Conservation (phyloP, 257 asterid species). For the Nicotiana otophora region DNA sequence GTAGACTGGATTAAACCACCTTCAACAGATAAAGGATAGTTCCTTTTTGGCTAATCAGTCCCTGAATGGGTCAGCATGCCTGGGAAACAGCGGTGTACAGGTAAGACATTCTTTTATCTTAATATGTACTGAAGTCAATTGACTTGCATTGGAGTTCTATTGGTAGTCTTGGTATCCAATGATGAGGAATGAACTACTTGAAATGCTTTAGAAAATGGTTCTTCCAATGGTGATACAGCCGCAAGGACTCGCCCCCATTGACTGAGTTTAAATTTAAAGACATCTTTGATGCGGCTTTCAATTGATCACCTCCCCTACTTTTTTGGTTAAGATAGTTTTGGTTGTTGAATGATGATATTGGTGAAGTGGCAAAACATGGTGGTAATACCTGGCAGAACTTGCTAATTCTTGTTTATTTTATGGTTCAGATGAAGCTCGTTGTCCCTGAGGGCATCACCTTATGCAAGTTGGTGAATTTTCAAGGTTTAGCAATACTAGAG, state of each 20-base stretch:
- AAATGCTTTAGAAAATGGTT: background rate
- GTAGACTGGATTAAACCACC: slow-evolving; percentile 53
- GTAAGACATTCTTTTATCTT: slow-evolving; percentile 29
- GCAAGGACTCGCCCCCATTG: background rate
- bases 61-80: slow-evolving; percentile 34
- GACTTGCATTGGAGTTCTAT: background rate
- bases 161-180: background rate
- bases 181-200: background rate
- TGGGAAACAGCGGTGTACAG: slow-evolving; percentile 52
- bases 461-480: slow-evolving; percentile 19
- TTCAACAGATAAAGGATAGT: slow-evolving; percentile 14
- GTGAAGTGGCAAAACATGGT: slow-evolving; percentile 1
- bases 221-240: background rate
- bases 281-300: background rate
- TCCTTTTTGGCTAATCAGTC: slow-evolving; percentile 28
- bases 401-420: slow-evolving; percentile 11
- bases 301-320: background rate
- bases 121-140: background rate
- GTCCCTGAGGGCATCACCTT: slow-evolving; percentile 26
- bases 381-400: background rate
- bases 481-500: slow-evolving; percentile 23
- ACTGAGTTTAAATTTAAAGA: background rate
- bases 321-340: background rate
- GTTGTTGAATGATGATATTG: background rate
- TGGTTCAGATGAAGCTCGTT: slow-evolving; percentile 38